Evolutionary conservation across 1,284 basidiomycete genomes (phyloP).

Genomic region (Peniophora sp.): DNA sequence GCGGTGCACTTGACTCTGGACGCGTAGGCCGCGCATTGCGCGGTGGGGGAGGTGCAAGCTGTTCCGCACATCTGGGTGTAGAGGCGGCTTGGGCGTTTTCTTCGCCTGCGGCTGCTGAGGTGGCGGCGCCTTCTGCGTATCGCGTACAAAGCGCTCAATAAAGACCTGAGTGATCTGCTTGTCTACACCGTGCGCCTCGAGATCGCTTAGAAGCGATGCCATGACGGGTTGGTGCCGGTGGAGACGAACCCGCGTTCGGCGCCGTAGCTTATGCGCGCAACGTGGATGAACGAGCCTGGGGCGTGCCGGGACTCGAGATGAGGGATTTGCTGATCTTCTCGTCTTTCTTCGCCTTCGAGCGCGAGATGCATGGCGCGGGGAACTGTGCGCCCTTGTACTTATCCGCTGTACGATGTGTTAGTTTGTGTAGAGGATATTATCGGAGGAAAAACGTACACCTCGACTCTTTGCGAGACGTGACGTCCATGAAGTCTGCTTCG

Average conservation of each 20-base stretch:
- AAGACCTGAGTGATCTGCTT: slow-evolving; percentile 61
- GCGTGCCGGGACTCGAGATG: slow-evolving; percentile 83
- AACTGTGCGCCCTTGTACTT: too few species aligned
- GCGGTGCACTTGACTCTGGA: too few species aligned
- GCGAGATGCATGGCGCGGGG: slow-evolving; percentile 32
- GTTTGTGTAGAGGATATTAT: slow-evolving; percentile 71
- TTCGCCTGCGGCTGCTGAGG: slow-evolving; percentile 19
- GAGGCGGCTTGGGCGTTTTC: slow-evolving; percentile 31
- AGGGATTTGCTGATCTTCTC: slow-evolving; percentile 85
- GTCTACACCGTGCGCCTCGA: slow-evolving; percentile 68
- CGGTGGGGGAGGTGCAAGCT: too few species aligned
- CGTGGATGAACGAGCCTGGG: slow-evolving; percentile 79
- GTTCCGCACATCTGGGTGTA: slow-evolving; percentile 37
- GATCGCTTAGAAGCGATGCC: slow-evolving; percentile 73
- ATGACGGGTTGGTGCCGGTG: slow-evolving; percentile 87
- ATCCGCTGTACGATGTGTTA: too few species aligned
- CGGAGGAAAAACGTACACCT: slow-evolving; percentile 83
- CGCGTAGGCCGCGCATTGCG: too few species aligned
- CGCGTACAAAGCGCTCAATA: slow-evolving; percentile 74
- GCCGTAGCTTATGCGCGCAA: slow-evolving; percentile 95
- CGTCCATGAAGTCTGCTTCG: slow-evolving; percentile 81
- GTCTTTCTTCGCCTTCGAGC: slow-evolving; percentile 58
- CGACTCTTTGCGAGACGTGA: slow-evolving; percentile 70
- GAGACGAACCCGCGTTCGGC: slow-evolving; percentile 81
- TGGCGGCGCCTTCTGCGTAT: slow-evolving; percentile 51